phyloP scores from a whole-genome alignment of 2,329 filamentous ascomycete genomes.

The Beauveria australis region DNA sequence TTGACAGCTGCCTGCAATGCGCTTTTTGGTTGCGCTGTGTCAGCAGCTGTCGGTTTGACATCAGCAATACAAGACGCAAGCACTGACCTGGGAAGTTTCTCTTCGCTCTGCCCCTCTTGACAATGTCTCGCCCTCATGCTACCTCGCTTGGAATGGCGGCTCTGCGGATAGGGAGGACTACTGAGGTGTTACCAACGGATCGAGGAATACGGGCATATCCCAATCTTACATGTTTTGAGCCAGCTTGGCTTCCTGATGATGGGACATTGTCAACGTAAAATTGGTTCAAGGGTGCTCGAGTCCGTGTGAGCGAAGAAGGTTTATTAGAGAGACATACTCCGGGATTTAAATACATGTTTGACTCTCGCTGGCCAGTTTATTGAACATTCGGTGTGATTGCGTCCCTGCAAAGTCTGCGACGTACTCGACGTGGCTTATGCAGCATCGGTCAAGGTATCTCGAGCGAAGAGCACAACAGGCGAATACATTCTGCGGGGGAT shows the following conservation, averaged over 20 bases:
- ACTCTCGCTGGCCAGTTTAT: too few relatives aligned
- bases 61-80: not conserved
- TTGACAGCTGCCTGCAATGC: not conserved
- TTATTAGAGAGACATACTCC: not conserved
- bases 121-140: not conserved
- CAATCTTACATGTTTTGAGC: not conserved
- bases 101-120: not conserved
- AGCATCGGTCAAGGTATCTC: too few relatives aligned
- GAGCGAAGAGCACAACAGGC: too few relatives aligned
- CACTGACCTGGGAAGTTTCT: not conserved
- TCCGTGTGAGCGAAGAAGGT: not conserved
- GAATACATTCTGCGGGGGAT: too few relatives aligned
- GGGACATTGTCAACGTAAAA: not conserved
- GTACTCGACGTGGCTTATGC: too few relatives aligned
- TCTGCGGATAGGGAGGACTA: not conserved
- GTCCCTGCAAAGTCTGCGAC: too few relatives aligned
- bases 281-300: not conserved
- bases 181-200: not conserved
- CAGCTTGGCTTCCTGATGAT: not conserved
- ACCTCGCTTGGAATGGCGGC: not conserved
- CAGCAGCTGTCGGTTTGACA: not conserved
- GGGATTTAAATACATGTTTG: not conserved
- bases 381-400: too few relatives aligned
- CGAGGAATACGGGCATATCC: not conserved
- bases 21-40: not conserved